Conservation (phyloP, 345 rosid genomes). For the Citrus trifoliata region DNA sequence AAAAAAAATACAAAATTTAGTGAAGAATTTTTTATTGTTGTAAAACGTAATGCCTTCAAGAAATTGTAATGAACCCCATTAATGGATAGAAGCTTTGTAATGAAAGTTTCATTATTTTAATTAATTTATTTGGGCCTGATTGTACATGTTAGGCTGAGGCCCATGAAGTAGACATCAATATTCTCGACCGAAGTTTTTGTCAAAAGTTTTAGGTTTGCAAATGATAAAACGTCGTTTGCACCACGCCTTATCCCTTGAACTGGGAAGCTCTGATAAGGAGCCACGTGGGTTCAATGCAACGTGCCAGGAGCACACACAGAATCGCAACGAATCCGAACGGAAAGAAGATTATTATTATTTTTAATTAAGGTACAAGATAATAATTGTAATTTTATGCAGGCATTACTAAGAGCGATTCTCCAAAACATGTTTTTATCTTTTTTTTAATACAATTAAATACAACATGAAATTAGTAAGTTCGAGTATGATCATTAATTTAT, state of each 20-base stretch:
- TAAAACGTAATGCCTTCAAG: background rate
- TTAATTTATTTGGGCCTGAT: no score
- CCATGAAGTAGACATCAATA: background rate
- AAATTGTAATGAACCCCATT: slow-evolving; percentile 2
- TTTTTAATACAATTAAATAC: no score
- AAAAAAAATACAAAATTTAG: background rate
- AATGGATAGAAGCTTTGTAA: background rate
- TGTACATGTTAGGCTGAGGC: no score
- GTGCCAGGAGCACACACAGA: background rate
- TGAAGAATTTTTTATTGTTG: background rate
- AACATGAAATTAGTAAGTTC: no score
- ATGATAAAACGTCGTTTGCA: no score
- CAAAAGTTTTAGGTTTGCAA: background rate
- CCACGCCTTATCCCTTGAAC: background rate
- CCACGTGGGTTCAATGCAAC: background rate
- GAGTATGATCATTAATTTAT: no score
- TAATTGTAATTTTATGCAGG: no score
- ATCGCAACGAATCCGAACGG: background rate
- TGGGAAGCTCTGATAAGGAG: background rate
- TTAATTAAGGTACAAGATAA: no score
- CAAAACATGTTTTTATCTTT: no score
- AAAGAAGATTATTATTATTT: no score
- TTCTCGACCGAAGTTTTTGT: background rate
- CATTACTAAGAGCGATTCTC: no score
- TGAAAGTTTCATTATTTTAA: background rate